phyloP scores from a whole-genome alignment of 495 filamentous ascomycete genomes.

The Trichocladium uniseriatum region DNA sequence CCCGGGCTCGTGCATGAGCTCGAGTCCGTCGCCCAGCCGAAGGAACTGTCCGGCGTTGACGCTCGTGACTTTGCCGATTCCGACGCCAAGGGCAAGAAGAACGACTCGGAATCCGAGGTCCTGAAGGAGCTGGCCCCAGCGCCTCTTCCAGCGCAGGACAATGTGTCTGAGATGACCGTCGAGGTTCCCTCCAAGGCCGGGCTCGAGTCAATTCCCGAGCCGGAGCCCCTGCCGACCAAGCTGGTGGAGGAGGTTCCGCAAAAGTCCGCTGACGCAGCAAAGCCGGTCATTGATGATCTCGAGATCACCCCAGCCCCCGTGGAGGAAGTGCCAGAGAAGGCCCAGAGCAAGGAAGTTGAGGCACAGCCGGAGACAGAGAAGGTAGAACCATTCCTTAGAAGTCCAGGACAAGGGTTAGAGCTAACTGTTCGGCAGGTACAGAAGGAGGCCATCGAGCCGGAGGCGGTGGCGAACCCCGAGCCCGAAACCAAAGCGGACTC shows the following conservation, averaged over 20 bases:
- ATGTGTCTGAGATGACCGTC: neutral
- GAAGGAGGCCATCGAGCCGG: constrained; percentile 5
- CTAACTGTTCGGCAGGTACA: constrained; percentile 13
- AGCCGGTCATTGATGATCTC: neutral
- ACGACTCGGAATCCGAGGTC: neutral
- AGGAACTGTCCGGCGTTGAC: neutral
- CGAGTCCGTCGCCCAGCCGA: neutral
- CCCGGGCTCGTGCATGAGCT: constrained; percentile 8
- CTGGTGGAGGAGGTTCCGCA: neutral
- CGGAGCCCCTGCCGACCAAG: constrained; percentile 10
- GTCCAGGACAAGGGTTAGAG: constrained; percentile 10
- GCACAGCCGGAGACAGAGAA: constrained; percentile 19
- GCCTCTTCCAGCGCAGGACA: neutral
- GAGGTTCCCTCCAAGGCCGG: neutral
- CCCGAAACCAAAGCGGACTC: constrained; percentile 6
- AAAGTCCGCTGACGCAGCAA: neutral
- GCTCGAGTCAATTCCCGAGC: constrained; percentile 1
- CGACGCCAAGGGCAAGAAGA: neutral
- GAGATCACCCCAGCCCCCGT: neutral
- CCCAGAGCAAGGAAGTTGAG: constrained; percentile 4
- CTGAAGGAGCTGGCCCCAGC: neutral
- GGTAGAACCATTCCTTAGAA: constrained; percentile 16
- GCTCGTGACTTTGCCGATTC: constrained; percentile 10
- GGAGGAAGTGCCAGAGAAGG: neutral
- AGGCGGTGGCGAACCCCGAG: constrained; percentile 10